Evolutionary conservation across 192 early-diverging fungal genomes (phyloP), one percentile per base, ranked within the genome.

Genomic region (Dissophora globulifera): DNA sequence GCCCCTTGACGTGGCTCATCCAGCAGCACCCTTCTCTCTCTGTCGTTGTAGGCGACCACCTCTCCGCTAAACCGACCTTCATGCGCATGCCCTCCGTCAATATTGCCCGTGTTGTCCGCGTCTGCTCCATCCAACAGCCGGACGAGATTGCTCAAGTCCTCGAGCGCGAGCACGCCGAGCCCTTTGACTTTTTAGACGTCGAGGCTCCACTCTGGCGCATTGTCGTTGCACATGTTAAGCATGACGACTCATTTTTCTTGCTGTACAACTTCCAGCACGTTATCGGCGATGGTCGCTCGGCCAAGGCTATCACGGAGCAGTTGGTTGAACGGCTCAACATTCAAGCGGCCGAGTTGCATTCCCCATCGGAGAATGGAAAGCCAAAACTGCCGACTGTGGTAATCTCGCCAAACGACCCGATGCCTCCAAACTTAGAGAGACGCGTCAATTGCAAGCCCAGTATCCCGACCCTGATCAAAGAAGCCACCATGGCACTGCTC

Each of bases 241-340:
- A 50, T 6, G 69, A 64, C 19, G 31, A 58, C 26, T 58, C 69
- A 0, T 72, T 63, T 48, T 72, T 38, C 49, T 22, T 72, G 33
- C 17, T 64, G n/a, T 74, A 63, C 23, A 50, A 27, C 3, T 64
- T 74, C 40, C 58, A 62, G 26, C 69, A 74, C 49, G 61, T 51
- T 47, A 74, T 74, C 33, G 69, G 60, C 31, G 69, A 74, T 25
- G 69, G 69, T 11, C 69, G 69, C 17, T 63, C 61, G 1, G 69
- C 53, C 0, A 42, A 58, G 54, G 53, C 30, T 12, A 26, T 74
- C 31, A 40, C 62, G 2, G 55, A 74, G 3, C 61, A 63, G 29
- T 48, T 74, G 41, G 16, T 74, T 6, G 61, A 74, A 11, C 69
- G 45, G 11, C 61, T 74, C 4, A 74, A 64, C 26, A 30, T 69